phyloP scores from a whole-genome alignment of 2,329 filamentous ascomycete genomes.

The Talaromyces sp. region DNA sequence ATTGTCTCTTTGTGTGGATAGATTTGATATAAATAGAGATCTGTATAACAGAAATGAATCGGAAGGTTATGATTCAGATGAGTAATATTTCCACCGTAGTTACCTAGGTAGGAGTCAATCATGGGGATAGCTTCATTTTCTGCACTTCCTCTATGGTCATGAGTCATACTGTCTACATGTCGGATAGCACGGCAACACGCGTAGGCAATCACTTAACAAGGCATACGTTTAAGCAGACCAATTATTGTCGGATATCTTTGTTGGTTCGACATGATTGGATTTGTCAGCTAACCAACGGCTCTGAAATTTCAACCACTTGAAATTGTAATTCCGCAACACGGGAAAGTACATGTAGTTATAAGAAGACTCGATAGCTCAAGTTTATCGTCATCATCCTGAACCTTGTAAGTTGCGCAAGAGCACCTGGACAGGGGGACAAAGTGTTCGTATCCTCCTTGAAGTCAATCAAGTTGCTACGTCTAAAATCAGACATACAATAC shows the following conservation, averaged over 20 bases:
- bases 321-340: neutral
- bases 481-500: neutral
- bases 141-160: too few species aligned
- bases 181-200: too few species aligned
- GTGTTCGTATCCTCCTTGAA: too few species aligned
- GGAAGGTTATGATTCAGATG: too few species aligned
- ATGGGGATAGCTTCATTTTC: too few species aligned
- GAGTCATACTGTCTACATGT: too few species aligned
- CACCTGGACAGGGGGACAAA: too few species aligned
- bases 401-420: too few species aligned
- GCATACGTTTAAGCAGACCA: too few species aligned
- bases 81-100: too few species aligned
- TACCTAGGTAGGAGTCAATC: too few species aligned
- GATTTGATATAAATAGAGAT: neutral
- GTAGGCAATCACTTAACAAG: too few species aligned
- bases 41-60: neutral
- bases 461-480: neutral
- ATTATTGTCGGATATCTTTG: neutral
- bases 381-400: neutral
- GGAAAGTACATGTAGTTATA: neutral
- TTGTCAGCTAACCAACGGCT: neutral
- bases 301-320: neutral
- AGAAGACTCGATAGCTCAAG: neutral
- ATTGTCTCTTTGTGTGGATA: slow-evolving; percentile 21
- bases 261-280: neutral